Percentiles rank a stretch among this genome's conserved stretches.
phyloP scores from a whole-genome alignment of 2,329 filamentous ascomycete species.

The Clarireedia paspali region DNA sequence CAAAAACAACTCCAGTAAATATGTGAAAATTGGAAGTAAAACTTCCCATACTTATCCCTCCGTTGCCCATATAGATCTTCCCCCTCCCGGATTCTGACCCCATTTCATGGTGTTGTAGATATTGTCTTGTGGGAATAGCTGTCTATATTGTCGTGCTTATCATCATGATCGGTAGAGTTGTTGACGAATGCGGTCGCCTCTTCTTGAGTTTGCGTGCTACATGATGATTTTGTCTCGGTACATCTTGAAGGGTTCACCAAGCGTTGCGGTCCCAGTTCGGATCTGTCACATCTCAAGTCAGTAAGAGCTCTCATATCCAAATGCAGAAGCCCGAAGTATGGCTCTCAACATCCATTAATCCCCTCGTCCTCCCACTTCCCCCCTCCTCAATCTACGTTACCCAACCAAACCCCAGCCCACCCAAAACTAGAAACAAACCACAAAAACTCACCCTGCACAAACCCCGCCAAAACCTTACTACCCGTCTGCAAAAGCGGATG shows the following conservation, averaged over 20 bases:
- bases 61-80: too few relatives aligned
- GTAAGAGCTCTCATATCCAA: neutral
- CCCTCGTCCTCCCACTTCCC: too few relatives aligned
- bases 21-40: neutral
- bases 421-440: neutral
- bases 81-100: neutral
- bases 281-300: constrained; percentile 39
- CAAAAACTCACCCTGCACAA: constrained; percentile 78
- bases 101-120: neutral
- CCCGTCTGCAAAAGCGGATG: constrained; percentile 95
- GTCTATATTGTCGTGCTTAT: neutral
- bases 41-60: too few relatives aligned
- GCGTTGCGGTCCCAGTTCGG: constrained; percentile 88
- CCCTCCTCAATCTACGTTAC: neutral
- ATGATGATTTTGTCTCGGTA: constrained; percentile 20
- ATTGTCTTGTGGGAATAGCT: neutral
- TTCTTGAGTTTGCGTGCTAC: constrained; percentile 38
- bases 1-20: neutral
- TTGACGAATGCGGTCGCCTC: constrained; percentile 26
- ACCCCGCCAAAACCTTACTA: constrained; percentile 90
- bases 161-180: neutral
- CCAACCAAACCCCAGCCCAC: too few relatives aligned
- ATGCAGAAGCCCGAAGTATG: too few relatives aligned
- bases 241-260: constrained; percentile 49
- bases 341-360: too few relatives aligned